Base-by-base conservation (phyloP, 345 rosid species). In the Eucalyptus melliodora region DNA sequence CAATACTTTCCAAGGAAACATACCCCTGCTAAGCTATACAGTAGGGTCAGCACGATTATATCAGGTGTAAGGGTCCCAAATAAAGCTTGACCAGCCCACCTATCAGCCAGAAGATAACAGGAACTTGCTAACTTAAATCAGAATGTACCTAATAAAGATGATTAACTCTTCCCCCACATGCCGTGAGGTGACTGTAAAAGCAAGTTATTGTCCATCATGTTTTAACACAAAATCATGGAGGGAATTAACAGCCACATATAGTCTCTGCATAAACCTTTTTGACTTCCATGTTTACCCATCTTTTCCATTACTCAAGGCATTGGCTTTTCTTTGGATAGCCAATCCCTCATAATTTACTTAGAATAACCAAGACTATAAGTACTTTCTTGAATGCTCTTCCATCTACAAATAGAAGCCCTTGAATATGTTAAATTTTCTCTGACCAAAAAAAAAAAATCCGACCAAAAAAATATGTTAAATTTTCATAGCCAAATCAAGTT, bases 41-140 rank as follows among this genome's bases (percentile, higher is more conserved):
- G 93, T 90, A 98, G 96, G 47, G 99, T 98, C 62, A 97, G 98
- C 91, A 98, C 98, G 65, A 97, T 92, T 87, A 97, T 95, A 87
- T 98, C 99, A 53, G 96, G 97, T 55, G 98, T 95, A 93, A 98
- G 99, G 30, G 99, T 95, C 65, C 99, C 99, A 89, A 98, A 98
- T 92, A 98, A 92, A 51, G 99, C 98, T 95, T 98, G 99, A 50
- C 99, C 99, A 19, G 99, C 99, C 99, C 99, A 98, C 99, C 99
- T 98, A 92, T 91, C 62, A 89, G 89, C 67, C 87, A 87, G 27
- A 91, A 53, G 65, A 31, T 59, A 87, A 81, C 14, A 87, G 80
- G 59, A 83, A 56, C 81, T 45, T 86, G 47, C 47, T 51, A 17
- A 9, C 40, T 55, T 55, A 19, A 86, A 50, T 86, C 27, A 23